Percentiles rank a stretch among this genome's conserved stretches.
These are phyloP conservation scores for Phytopythium aichiense DNA, from an alignment of 352 stramenopile genomes.

Conservation along the genomic window DNA sequence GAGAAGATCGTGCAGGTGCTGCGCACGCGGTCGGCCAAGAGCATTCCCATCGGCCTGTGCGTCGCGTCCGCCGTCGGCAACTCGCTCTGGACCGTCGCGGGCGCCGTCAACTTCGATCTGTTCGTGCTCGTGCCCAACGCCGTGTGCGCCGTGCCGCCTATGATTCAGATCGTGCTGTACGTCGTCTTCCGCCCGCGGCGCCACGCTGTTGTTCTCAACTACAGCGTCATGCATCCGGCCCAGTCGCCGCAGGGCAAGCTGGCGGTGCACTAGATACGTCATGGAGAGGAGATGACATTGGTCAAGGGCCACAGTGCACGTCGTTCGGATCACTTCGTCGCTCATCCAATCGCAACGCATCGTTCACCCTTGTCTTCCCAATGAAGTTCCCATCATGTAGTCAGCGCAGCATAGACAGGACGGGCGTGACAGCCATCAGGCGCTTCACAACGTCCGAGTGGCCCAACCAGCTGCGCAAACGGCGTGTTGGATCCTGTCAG, in stretches of 20 bases:
- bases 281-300: too few species aligned
- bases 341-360: neutral
- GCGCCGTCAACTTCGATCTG: conserved; percentile 15
- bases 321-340: neutral
- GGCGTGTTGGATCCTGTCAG: neutral
- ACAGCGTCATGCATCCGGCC: neutral
- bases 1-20: conserved; percentile 34
- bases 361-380: neutral
- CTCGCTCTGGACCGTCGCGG: conserved; percentile 27
- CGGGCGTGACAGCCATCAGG: too few species aligned
- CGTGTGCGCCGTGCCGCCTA: conserved; percentile 10
- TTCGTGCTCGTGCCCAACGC: conserved; percentile 12
- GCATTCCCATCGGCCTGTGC: conserved; percentile 31
- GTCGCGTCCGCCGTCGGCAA: conserved; percentile 21
- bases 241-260: neutral
- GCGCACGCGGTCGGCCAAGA: conserved; percentile 20
- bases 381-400: too few species aligned
- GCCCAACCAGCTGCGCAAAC: neutral
- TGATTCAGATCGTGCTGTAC: conserved; percentile 13
- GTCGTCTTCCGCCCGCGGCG: conserved; percentile 6
- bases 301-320: neutral
- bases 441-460: neutral
- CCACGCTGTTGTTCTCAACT: neutral
- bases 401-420: neutral
- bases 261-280: neutral